Base-by-base conservation (phyloP, 495 filamentous ascomycete genomes). In the Aspergillus coremiiformis region DNA sequence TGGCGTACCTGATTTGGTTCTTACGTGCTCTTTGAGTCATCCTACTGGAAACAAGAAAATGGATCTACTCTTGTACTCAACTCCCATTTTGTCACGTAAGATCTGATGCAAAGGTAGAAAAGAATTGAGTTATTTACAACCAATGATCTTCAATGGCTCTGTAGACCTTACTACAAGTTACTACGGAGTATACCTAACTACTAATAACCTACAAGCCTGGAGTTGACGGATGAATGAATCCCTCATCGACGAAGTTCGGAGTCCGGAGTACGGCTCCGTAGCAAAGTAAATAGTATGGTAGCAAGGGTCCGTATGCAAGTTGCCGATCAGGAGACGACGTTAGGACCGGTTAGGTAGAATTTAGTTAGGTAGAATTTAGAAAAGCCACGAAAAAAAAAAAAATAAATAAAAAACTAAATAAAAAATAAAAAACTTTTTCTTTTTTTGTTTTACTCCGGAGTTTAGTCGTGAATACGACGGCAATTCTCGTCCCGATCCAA, bases 1-100 rank as follows among this genome's bases (percentile, higher is more conserved):
- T 61, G 49, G 53, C 59, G 52, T 46, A 54, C 51, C 37, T 52
- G 39, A 44, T 44, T 55, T 53, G 14, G 14, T 41, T 41, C 17
- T 41, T 41, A 17, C 37, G 37, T 41, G 37, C 37, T 41, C 37
- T 41, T n/a, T 41, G 37, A 41, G 17, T 41, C 37, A 41, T 41
- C 10, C 32, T 12, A 14, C 37, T 9, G 17, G 17, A 17, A 41
- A 21, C 37, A 19, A 21, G 37, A 41, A 41, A 41, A 20, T 2
- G 3, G 7, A 11, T 9, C 3, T n/a, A n/a, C n/a, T n/a, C n/a
- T 15, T 17, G 1, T 21, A 21, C 17, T 41, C 32, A 35, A 35
- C 32, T 20, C 37, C 20, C n/a, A n/a, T n/a, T 20, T 41, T 19
- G 19, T 41, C 37, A 41, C 37, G 17, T 17, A 41, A 41, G 37